A percentile compares a stretch with the other conserved stretches of the same genome.
Evolutionary conservation across 495 filamentous ascomycete genomes (phyloP).

Genomic region (Platismatia glauca): DNA sequence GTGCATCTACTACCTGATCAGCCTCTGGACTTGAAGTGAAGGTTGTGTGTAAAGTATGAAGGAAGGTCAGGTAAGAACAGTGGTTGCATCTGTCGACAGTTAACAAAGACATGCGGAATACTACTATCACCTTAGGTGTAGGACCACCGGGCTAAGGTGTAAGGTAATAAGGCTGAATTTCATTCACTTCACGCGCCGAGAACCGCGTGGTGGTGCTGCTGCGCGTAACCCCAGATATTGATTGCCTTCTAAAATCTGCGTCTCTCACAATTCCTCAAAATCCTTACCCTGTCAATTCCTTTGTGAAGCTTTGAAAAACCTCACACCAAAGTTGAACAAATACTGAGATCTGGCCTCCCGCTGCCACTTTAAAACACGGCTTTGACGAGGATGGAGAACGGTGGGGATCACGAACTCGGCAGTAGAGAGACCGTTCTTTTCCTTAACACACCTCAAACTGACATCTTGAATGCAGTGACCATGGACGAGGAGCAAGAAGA

Average conservation of each 20-base stretch:
- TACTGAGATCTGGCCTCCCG: background rate
- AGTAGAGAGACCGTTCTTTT: background rate
- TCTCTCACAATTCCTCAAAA: background rate
- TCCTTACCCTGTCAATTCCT: background rate
- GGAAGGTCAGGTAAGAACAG: background rate
- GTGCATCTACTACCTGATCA: constrained; percentile 8
- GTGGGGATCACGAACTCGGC: constrained; percentile 18
- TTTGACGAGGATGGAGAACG: constrained; percentile 17
- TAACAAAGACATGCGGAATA: no score
- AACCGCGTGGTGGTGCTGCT: constrained; percentile 10
- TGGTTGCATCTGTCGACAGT: no score
- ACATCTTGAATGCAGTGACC: constrained; percentile 25
- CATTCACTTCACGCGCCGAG: background rate
- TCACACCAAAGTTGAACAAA: background rate
- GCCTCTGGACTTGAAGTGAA: background rate
- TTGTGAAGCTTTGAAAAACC: background rate
- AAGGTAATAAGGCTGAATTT: no score
- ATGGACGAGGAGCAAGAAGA: constrained; percentile 56
- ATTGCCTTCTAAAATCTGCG: background rate
- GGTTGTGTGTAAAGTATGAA: background rate
- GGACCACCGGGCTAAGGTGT: no score
- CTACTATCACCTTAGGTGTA: no score
- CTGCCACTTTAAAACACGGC: background rate
- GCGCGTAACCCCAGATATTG: constrained; percentile 9
- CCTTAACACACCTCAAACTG: background rate